Evolutionary conservation across 2,329 filamentous ascomycete genomes (phyloP).

Genomic region (Beauveria brongniartii): DNA sequence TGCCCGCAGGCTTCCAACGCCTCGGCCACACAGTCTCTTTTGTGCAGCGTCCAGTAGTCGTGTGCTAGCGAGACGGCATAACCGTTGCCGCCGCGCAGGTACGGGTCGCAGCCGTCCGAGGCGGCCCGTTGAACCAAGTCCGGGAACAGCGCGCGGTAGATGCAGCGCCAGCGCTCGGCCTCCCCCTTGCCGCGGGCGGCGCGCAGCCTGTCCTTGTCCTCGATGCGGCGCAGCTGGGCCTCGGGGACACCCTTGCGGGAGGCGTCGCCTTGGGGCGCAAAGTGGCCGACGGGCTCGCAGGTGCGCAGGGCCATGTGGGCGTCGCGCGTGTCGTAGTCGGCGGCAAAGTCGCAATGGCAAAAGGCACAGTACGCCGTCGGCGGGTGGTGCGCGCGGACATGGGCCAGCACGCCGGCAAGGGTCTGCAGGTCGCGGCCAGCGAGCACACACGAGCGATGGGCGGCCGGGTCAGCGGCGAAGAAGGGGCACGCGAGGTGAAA

Average conservation of each 20-base stretch:
- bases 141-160: background rate
- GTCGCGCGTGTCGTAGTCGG: background rate
- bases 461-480: background rate
- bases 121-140: background rate
- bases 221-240: background rate
- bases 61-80: background rate
- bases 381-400: background rate
- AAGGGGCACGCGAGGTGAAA: conserved; percentile 4
- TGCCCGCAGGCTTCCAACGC: background rate
- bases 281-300: background rate
- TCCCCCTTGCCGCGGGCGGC: background rate
- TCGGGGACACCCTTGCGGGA: background rate
- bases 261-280: background rate
- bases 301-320: background rate
- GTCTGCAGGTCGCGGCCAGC: background rate
- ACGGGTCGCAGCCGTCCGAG: background rate
- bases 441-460: background rate
- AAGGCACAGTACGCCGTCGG: background rate
- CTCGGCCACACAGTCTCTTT: background rate
- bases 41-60: background rate
- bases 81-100: background rate
- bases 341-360: background rate
- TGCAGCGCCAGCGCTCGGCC: background rate
- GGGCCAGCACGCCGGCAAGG: background rate
- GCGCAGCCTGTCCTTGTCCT: background rate